Evolutionary conservation across 768 basidiomycete genomes (phyloP).

Genomic region (Hypholoma fasciculare): DNA sequence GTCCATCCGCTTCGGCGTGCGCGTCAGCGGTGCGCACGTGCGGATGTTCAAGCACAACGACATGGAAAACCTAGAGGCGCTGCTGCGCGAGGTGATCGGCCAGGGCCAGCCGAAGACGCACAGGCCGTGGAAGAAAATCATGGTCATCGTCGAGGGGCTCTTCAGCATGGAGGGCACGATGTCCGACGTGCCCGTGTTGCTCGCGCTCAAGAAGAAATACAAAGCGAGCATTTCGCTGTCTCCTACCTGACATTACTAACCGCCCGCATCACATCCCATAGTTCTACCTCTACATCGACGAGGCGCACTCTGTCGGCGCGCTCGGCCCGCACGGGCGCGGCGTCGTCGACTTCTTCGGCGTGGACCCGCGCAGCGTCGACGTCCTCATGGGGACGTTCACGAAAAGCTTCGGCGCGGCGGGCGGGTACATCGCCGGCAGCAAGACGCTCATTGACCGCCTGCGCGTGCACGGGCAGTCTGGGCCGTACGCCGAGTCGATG

Average conservation of each 20-base stretch:
- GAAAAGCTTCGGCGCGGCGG: constrained; percentile 90
- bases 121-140: constrained; percentile 97
- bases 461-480: constrained; percentile 78
- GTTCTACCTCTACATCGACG: constrained; percentile 97
- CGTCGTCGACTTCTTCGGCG: constrained; percentile 89
- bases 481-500: constrained; percentile 88
- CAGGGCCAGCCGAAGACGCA: constrained; percentile 98
- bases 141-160: constrained; percentile 91
- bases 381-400: constrained; percentile 99
- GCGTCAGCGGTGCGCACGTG: constrained; percentile 85
- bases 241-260: neutral
- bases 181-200: constrained; percentile 75
- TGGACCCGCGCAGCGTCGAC: constrained; percentile 81
- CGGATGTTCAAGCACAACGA: constrained; percentile 98
- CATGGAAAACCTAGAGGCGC: constrained; percentile 75
- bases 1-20: constrained; percentile 89
- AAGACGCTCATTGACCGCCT: constrained; percentile 81
- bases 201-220: constrained; percentile 91
- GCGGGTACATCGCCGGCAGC: constrained; percentile 90
- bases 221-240: constrained; percentile 57
- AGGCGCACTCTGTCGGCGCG: constrained; percentile 97
- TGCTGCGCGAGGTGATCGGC: constrained; percentile 89
- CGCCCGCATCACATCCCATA: constrained; percentile 25
- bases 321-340: constrained; percentile 94
- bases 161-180: constrained; percentile 99